Percentiles rank a stretch among this genome's conserved stretches.
Evolutionary conservation across 257 asterid species (phyloP).

Genomic region (Fraxinus anomala): DNA sequence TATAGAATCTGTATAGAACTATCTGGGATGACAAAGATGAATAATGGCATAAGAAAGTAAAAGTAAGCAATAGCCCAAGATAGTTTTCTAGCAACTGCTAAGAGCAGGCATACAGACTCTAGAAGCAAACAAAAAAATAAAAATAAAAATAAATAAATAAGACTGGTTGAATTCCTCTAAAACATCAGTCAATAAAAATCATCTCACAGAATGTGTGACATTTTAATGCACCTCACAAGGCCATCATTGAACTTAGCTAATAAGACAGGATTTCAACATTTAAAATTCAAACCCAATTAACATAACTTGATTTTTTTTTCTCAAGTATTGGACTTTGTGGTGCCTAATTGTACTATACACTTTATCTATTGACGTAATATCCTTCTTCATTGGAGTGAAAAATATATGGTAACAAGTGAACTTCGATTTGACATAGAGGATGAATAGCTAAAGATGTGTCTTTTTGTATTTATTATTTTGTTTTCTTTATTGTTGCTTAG

Average conservation of each 20-base stretch:
- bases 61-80: not conserved
- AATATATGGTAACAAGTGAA: not conserved
- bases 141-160: too few relatives aligned
- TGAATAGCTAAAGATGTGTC: not conserved
- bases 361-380: not conserved
- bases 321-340: too few relatives aligned
- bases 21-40: conserved; percentile 14
- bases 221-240: not conserved
- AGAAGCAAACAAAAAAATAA: not conserved
- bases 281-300: too few relatives aligned
- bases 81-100: not conserved
- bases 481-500: not conserved
- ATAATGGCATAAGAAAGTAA: not conserved
- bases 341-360: too few relatives aligned
- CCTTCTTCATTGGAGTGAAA: not conserved
- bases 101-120: not conserved
- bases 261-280: not conserved
- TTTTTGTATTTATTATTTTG: not conserved
- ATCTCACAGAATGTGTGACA: not conserved
- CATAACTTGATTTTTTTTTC: not conserved
- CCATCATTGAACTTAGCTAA: not conserved
- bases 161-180: not conserved
- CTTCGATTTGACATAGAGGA: not conserved
- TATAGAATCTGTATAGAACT: too few relatives aligned
- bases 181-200: not conserved